A percentile compares a stretch with the other conserved stretches of the same genome.
Evolutionary conservation across 2,329 filamentous ascomycete genomes (phyloP).

Genomic region (Ascochyta clinopodiicola): DNA sequence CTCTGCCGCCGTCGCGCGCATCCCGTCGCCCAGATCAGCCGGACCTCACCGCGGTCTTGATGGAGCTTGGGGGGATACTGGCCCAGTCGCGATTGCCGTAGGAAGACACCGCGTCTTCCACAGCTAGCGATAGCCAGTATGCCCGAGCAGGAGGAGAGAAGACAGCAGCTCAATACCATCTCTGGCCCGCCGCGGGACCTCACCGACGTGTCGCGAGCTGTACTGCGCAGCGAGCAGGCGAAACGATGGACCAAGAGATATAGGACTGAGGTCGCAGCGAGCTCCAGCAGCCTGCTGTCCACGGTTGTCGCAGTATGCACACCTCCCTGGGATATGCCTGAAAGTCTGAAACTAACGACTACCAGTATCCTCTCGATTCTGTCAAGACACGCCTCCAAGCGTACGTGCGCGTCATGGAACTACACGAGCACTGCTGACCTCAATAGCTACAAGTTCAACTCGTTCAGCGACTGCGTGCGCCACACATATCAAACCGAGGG

Average conservation of each 20-base stretch:
- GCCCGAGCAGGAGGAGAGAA: slow-evolving; percentile 43
- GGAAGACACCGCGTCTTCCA: slow-evolving; percentile 63
- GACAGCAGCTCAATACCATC: slow-evolving; percentile 31
- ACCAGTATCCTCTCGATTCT: slow-evolving; percentile 79
- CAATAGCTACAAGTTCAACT: slow-evolving; percentile 71
- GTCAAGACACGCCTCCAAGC: slow-evolving; percentile 91
- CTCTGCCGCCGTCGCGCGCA: slow-evolving; percentile 18
- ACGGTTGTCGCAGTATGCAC: slow-evolving; percentile 71
- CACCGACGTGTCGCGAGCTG: slow-evolving; percentile 40
- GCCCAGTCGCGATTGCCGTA: slow-evolving; percentile 66
- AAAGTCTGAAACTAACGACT: slow-evolving; percentile 26
- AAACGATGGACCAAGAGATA: slow-evolving; percentile 74
- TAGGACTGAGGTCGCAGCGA: slow-evolving; percentile 80
- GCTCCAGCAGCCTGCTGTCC: slow-evolving; percentile 76
- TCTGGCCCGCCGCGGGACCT: slow-evolving; percentile 49
- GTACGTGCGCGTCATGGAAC: slow-evolving; percentile 34
- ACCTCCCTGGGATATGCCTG: too few species aligned
- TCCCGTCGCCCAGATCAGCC: slow-evolving; percentile 21
- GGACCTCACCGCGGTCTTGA: slow-evolving; percentile 51
- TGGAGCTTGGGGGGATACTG: slow-evolving; percentile 61
- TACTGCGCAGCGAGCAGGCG: slow-evolving; percentile 50
- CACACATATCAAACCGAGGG: slow-evolving; percentile 71
- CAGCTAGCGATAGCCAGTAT: slow-evolving; percentile 56
- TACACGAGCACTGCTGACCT: slow-evolving; percentile 23
- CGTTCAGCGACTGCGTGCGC: slow-evolving; percentile 74